These are phyloP conservation scores for Mucor indicus DNA, from an alignment of 371 early-diverging fungal species.

Conservation along the genomic window DNA sequence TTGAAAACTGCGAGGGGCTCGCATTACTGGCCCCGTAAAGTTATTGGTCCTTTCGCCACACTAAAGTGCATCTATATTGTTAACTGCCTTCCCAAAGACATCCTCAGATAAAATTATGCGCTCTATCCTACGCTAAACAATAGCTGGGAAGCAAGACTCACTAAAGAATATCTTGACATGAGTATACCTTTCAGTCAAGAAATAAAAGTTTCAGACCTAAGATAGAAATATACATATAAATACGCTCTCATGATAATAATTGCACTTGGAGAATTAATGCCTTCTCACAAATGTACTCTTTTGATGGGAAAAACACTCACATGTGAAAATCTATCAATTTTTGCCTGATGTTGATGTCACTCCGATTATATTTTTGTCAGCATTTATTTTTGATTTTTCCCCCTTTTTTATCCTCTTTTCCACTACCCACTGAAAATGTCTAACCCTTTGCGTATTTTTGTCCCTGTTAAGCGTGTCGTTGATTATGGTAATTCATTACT, in stretches of 20 bases:
- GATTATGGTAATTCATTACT: constrained; percentile 73
- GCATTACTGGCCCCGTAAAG: constrained; percentile 74
- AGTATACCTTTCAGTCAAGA: too few species aligned
- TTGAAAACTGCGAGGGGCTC: constrained; percentile 44
- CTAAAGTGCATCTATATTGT: constrained; percentile 88
- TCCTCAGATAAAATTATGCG: constrained; percentile 97
- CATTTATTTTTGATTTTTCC: too few species aligned
- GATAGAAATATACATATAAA: too few species aligned
- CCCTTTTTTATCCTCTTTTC: constrained; percentile 3
- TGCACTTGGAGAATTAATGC: too few species aligned
- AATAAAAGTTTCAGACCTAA: too few species aligned
- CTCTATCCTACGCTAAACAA: constrained; percentile 90
- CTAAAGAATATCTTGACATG: constrained; percentile 88
- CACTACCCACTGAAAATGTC: constrained; percentile 26
- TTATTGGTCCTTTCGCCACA: constrained; percentile 96
- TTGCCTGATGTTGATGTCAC: constrained; percentile 42
- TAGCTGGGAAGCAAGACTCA: constrained; percentile 78
- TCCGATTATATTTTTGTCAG: too few species aligned
- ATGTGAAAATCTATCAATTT: too few species aligned
- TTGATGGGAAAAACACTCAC: too few species aligned
- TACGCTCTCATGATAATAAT: too few species aligned
- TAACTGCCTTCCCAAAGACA: constrained; percentile 96
- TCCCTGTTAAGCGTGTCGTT: constrained; percentile 95
- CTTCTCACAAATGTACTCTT: too few species aligned
- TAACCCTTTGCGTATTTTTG: constrained; percentile 72